These are phyloP conservation scores for Colletotrichum eleusines DNA, from an alignment of 2,329 filamentous ascomycete species.

Conservation along the genomic window DNA sequence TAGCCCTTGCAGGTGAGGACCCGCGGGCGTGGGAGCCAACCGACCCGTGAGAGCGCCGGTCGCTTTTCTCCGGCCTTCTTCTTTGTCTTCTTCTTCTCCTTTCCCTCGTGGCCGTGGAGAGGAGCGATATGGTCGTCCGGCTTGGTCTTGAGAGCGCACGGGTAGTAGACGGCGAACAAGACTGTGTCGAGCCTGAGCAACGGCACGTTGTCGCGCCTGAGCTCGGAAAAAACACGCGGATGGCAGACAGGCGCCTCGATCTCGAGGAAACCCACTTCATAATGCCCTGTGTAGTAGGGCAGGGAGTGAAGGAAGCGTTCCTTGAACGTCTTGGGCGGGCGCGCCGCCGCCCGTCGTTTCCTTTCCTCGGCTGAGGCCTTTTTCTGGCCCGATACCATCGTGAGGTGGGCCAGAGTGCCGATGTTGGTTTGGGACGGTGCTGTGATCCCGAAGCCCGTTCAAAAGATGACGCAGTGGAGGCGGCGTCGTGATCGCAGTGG, in stretches of 20 bases:
- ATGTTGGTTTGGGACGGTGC: background rate
- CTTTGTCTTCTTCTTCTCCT: background rate
- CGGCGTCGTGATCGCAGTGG: too few species aligned
- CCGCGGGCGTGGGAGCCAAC: constrained; percentile 72
- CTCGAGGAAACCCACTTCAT: constrained; percentile 76
- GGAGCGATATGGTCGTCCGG: constrained; percentile 45
- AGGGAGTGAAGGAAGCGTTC: constrained; percentile 61
- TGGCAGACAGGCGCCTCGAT: constrained; percentile 69
- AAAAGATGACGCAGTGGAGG: background rate
- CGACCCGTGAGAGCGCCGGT: constrained; percentile 63
- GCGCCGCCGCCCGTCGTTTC: constrained; percentile 43
- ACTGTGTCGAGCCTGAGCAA: constrained; percentile 65
- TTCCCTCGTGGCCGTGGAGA: background rate
- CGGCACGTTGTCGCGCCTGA: constrained; percentile 54
- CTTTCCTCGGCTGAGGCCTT: constrained; percentile 8
- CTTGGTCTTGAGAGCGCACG: constrained; percentile 58
- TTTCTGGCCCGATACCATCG: background rate
- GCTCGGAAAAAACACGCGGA: constrained; percentile 55
- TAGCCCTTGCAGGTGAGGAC: constrained; percentile 69
- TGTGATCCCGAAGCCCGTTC: background rate
- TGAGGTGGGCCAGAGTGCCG: background rate
- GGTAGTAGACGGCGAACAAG: constrained; percentile 75
- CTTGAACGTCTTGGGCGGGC: constrained; percentile 49
- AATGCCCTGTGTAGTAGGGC: constrained; percentile 73
- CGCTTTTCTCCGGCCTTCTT: constrained; percentile 41